phyloP scores from a whole-genome alignment of 768 basidiomycete species.

The Saitozyma podzolica region DNA sequence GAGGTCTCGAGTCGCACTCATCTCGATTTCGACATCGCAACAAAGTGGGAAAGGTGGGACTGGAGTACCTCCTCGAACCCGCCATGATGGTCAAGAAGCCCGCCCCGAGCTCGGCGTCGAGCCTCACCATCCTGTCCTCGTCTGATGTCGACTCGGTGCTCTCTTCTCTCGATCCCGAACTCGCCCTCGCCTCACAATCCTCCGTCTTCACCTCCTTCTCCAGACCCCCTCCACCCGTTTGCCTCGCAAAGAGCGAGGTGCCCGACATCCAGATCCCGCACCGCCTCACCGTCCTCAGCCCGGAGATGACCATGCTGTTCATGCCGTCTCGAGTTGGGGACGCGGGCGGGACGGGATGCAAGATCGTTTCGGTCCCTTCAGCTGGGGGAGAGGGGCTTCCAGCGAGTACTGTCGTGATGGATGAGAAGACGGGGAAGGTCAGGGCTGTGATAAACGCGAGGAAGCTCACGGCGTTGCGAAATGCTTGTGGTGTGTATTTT shows the following conservation, averaged over 20 bases:
- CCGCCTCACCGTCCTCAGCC: slow-evolving; percentile 61
- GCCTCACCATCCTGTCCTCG: slow-evolving; percentile 64
- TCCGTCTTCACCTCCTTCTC: slow-evolving; percentile 60
- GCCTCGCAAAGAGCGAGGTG: neutral
- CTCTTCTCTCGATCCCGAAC: slow-evolving; percentile 56
- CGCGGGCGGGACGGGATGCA: slow-evolving; percentile 64
- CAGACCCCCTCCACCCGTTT: neutral
- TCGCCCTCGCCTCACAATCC: slow-evolving; percentile 63
- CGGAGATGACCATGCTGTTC: slow-evolving; percentile 66
- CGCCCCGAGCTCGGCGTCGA: neutral
- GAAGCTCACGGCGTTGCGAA: slow-evolving; percentile 74
- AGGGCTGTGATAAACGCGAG: slow-evolving; percentile 77
- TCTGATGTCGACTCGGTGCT: slow-evolving; percentile 62
- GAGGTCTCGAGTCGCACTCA: too few species aligned
- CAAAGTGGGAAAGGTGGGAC: neutral
- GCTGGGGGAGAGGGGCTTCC: slow-evolving; percentile 64
- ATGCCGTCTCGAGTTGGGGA: slow-evolving; percentile 73
- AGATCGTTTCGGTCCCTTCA: slow-evolving; percentile 75
- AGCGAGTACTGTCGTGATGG: slow-evolving; percentile 72
- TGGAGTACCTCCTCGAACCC: too few species aligned
- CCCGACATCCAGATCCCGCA: slow-evolving; percentile 58
- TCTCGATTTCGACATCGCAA: neutral
- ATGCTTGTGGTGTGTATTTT: slow-evolving; percentile 68
- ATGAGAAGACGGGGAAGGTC: slow-evolving; percentile 68
- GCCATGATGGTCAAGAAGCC: slow-evolving; percentile 2